A percentile compares a stretch with the other conserved stretches of the same genome.
These are phyloP conservation scores for Amaranthus palmeri DNA, from an alignment of 148 eudicot species.

Conservation along the genomic window DNA sequence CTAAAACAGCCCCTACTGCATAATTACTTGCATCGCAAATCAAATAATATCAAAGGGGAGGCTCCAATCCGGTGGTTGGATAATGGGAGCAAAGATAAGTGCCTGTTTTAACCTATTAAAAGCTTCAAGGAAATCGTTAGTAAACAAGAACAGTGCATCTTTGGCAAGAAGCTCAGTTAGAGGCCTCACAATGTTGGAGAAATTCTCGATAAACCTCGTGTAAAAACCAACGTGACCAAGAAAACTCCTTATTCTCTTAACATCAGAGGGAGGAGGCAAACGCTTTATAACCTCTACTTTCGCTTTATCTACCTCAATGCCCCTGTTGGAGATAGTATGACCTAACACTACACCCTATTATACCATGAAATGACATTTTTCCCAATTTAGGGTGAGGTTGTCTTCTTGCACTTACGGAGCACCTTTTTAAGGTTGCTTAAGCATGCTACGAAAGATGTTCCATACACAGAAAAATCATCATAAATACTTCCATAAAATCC, in stretches of 20 bases:
- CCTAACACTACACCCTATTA: not conserved
- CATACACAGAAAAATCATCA: not conserved
- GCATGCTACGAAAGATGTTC: not conserved
- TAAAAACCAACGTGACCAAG: too few relatives aligned
- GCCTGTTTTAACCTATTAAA: not conserved
- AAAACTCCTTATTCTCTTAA: too few relatives aligned
- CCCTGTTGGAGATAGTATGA: not conserved
- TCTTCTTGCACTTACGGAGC: not conserved
- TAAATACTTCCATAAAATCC: not conserved
- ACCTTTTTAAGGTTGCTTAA: not conserved
- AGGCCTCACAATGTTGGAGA: not conserved
- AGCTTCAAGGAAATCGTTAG: not conserved
- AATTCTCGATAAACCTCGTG: not conserved
- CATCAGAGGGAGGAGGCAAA: not conserved
- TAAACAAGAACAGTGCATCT: not conserved
- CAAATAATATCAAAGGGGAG: too few relatives aligned
- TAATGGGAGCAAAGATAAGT: not conserved
- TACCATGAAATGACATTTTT: too few relatives aligned
- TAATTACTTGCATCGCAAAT: too few relatives aligned
- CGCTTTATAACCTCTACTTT: not conserved
- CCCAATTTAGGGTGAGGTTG: not conserved
- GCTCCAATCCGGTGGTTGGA: not conserved
- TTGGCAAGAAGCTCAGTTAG: not conserved
- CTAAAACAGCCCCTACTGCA: too few relatives aligned
- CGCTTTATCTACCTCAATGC: not conserved